Evolutionary conservation across 2,329 filamentous ascomycete genomes (phyloP), one percentile per base, ranked within the genome.

Genomic region (Colletotrichum theobromicola): DNA sequence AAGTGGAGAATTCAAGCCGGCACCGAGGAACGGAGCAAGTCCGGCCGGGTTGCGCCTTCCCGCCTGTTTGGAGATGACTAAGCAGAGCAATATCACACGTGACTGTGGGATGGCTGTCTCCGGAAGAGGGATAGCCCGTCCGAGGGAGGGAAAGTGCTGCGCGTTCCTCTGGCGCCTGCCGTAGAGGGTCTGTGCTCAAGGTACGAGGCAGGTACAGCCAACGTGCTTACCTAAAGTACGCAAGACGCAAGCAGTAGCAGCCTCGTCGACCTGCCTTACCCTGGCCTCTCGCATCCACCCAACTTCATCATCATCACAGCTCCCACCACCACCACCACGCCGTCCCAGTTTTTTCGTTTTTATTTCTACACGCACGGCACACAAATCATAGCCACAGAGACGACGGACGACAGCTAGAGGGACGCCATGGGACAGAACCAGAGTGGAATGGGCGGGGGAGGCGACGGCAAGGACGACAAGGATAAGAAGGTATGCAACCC

Each of bases 391-490:
- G 61, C 26, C 15, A 18, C 16, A 50, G 61, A 34, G 18, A 12
- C 26, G 60, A 57, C 35, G 46, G 15, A 28, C 8, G 50, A n/a
- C 21, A 10, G 12, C 9, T 50, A 50, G 94, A 94, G 94, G 89
- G 50, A 15, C 21, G 57, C 4, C 9, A 68, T 68, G 94, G 94
- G 94, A 89, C 93, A 95, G 87, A 93, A 93, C 79, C 94, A 97
- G 85, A 98, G 96, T 84, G 95, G 94, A 82, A 94, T 97, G 88
- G 95, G 94, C 80, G 93, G 92, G 71, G 91, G 91, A 76, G 91
- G 92, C 75, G 95, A 96, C 82, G 93, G 93, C 78, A 94, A 93
- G 77, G 93, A 96, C 80, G 94, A 94, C 18, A 96, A 96, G 88
- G 96, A 97, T 82, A 98, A 98, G 91, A 98, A 98, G 92, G 96